Base-by-base conservation (phyloP, 805 yeast species). In the Kodamaea laetipori region DNA sequence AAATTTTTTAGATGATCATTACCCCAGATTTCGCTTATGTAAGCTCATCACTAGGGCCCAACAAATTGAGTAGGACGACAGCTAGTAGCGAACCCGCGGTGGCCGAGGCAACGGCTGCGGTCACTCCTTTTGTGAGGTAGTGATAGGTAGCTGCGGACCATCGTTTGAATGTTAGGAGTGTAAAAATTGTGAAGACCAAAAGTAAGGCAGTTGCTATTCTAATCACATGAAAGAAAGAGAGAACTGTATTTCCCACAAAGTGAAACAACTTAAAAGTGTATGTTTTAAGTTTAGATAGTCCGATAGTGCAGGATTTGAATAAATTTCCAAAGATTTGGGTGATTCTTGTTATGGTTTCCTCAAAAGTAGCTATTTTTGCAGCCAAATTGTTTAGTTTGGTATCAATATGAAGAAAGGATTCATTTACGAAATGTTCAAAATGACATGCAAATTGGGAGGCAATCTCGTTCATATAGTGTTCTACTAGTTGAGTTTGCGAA, bases 11-110 rank as follows among this genome's bases (percentile, higher is more conserved):
- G 19, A 9, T 8, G 16, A 16, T 33, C 37, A 33, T 33, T 19
- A 33, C 41, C 41, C 41, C 41, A 38, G 41, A 38, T 38, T 38
- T 28, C 12, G 4, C 11, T 30, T 10, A 30, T 19, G 34, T 30
- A 10, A n/a, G 6, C 18, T 13, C 11, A n/a, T 17, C 11, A 15
- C 17, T 15, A 5, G 7, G 19, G 17, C 34, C 19, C 34, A 30
- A 30, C 34, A 30, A 30, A 30, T 15, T 8, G 6, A 30, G 34
- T 6, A 30, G 10, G 10, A 30, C n/a, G 6, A 30, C 5, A 4
- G 34, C 34, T 15, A 30, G 34, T 5, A 19, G 5, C 4, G 34
- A 15, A 6, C 34, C 34, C 10, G 17, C 11, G 3, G 15, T 15
- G 15, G 34, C 34, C 18, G 34, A 3, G 3, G 34, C 34, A 6